Conservation (phyloP, 208 protist genomes). For the Trypanosoma theileri region DNA sequence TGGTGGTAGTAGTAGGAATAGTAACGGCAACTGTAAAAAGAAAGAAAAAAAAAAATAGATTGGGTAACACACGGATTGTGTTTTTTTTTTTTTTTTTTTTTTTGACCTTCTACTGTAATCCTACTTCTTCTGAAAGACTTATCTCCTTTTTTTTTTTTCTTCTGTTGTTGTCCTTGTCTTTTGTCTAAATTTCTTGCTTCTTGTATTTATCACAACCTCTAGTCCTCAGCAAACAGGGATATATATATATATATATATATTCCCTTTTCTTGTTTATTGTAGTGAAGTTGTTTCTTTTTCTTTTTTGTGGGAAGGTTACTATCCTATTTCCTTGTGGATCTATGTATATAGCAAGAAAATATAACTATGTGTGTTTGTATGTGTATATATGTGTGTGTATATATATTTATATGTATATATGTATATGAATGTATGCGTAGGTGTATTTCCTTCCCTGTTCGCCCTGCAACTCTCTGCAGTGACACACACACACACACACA, state of each 20-base stretch:
- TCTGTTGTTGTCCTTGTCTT: background rate
- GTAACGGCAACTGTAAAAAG: too few relatives aligned
- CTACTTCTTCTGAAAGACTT: background rate
- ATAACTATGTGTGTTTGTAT: slow-evolving; percentile 5
- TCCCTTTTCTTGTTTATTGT: too few relatives aligned
- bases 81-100: too few relatives aligned
- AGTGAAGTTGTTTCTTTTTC: too few relatives aligned
- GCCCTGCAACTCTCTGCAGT: background rate
- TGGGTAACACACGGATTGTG: too few relatives aligned
- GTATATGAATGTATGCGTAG: slow-evolving; percentile 13
- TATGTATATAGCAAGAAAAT: slow-evolving; percentile 6
- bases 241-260: too few relatives aligned
- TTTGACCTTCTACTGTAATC: background rate
- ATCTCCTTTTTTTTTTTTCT: too few relatives aligned
- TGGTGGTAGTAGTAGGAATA: too few relatives aligned
- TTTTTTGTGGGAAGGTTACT: background rate
- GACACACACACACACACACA: background rate
- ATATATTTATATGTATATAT: too few relatives aligned
- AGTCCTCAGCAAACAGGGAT: background rate
- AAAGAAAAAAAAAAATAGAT: too few relatives aligned
- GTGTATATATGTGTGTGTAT: background rate
- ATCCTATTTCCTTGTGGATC: too few relatives aligned
- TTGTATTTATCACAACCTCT: background rate
- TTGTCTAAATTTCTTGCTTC: slow-evolving; percentile 3
- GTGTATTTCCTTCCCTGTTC: background rate